A percentile compares a stretch with the other conserved stretches of the same genome.
phyloP scores from a whole-genome alignment of 2,329 filamentous ascomycete species.

The Verticillium nubilum region DNA sequence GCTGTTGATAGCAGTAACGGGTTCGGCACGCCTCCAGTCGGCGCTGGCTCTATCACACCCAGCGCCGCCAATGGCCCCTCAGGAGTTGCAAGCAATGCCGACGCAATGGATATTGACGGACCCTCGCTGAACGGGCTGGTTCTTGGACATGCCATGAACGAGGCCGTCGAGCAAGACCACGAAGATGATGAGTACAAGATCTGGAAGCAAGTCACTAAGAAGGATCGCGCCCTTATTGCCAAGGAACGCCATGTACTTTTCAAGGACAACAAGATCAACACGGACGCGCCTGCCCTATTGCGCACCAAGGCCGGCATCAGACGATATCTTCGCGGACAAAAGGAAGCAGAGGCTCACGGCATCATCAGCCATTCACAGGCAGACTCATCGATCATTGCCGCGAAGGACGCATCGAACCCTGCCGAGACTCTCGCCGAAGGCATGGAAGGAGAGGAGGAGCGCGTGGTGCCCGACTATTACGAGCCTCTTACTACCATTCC shows the following conservation, averaged over 20 bases:
- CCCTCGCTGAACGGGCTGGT: slow-evolving; percentile 63
- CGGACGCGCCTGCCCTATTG: slow-evolving; percentile 81
- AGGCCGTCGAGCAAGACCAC: slow-evolving; percentile 68
- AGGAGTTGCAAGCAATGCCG: slow-evolving; percentile 66
- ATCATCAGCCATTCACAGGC: slow-evolving; percentile 27
- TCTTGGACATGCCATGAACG: slow-evolving; percentile 57
- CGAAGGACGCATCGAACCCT: slow-evolving; percentile 41
- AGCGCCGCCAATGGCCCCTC: slow-evolving; percentile 62
- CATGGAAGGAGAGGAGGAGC: slow-evolving; percentile 85
- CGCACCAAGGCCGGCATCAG: slow-evolving; percentile 86
- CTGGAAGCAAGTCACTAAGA: slow-evolving; percentile 99
- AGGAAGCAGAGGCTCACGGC: slow-evolving; percentile 54
- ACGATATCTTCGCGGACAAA: slow-evolving; percentile 75
- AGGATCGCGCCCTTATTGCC: slow-evolving; percentile 80
- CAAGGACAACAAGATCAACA: slow-evolving; percentile 75
- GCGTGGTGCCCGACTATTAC: slow-evolving; percentile 89
- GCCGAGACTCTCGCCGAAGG: slow-evolving; percentile 85
- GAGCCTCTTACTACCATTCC: slow-evolving; percentile 81
- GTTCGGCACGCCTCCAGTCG: slow-evolving; percentile 72
- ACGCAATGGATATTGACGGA: slow-evolving; percentile 84
- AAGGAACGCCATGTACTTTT: slow-evolving; percentile 85
- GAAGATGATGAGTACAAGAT: slow-evolving; percentile 95
- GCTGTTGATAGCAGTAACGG: slow-evolving; percentile 75
- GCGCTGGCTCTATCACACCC: slow-evolving; percentile 69
- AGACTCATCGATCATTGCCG: slow-evolving; percentile 40